These are phyloP conservation scores for Galerina marginata DNA, from an alignment of 768 basidiomycete species.

Conservation along the genomic window DNA sequence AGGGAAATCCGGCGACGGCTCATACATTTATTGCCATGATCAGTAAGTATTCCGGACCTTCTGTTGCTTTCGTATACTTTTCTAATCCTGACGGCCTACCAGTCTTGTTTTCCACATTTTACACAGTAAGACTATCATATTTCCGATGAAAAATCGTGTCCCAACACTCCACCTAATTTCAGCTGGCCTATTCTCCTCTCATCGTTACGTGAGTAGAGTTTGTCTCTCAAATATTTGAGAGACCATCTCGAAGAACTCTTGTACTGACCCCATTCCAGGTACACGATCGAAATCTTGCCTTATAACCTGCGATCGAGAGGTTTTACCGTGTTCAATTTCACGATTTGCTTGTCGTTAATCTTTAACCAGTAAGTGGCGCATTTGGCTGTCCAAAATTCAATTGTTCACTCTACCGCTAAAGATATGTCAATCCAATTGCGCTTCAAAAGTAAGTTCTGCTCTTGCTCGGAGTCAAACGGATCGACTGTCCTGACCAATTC, in stretches of 20 bases:
- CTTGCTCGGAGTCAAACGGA: no score
- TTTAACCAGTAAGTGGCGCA: slow-evolving; percentile 57
- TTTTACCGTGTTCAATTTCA: slow-evolving; percentile 66
- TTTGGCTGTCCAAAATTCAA: neutral
- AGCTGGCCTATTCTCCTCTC: slow-evolving; percentile 38
- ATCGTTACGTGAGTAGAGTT: slow-evolving; percentile 34
- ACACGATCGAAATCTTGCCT: slow-evolving; percentile 37
- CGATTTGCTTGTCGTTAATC: slow-evolving; percentile 63
- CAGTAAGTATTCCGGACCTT: slow-evolving; percentile 22
- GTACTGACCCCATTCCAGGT: slow-evolving; percentile 14
- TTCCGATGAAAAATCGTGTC: neutral
- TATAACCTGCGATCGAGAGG: slow-evolving; percentile 67
- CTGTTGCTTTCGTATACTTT: neutral
- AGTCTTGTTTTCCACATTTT: slow-evolving; percentile 19
- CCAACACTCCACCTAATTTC: neutral
- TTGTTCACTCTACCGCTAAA: neutral
- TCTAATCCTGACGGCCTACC: neutral
- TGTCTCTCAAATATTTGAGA: neutral
- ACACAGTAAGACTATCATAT: neutral
- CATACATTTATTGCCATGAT: slow-evolving; percentile 60
- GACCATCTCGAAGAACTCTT: neutral
- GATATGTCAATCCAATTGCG: slow-evolving; percentile 55
- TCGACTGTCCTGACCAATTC: neutral
- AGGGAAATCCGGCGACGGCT: slow-evolving; percentile 43
- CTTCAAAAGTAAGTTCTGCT: slow-evolving; percentile 37